Evolutionary conservation across 2,329 filamentous ascomycete species (phyloP), one percentile per base, ranked within the genome.

Genomic region (Blastomyces percursus): DNA sequence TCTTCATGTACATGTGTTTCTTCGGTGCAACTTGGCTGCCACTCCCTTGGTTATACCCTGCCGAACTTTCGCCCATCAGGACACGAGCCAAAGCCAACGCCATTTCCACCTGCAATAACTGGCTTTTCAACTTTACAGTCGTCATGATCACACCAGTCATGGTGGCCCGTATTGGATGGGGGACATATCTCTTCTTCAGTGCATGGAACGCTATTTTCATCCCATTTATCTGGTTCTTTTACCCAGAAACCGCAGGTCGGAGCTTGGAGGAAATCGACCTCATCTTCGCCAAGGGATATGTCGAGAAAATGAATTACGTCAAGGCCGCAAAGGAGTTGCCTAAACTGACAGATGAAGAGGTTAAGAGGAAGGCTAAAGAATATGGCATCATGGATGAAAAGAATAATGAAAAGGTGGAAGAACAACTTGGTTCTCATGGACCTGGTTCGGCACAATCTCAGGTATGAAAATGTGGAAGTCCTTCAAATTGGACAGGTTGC

Each of bases 1-100:
- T 89, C 14, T 89, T 89, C 74, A 80, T 84, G 2, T 89, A 87
- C 73, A 88, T 88, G 68, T 84, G 84, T 4, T 85, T 84, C 62
- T 88, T 88, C 66, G 86, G 85, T 42, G 84, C 85, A 0, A 84
- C 83, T 0, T 86, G 84, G 81, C 71, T 87, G 7, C 84, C 85
- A 16, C 78, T 86, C 30, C 85, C 85, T 0, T 88, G 84, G 85
- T 54, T 75, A 61, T 76, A 76, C 64, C 75, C 80, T 0, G 78
- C 81, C 57, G 82, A 82, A 65, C 73, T 82, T 68, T 82, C 80
- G 62, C 81, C 81, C 7, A 77, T 82, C 70, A 80, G 80, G 71
- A 83, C 80, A 7, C 77, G 81, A 58, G 79, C 80, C 50, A 82
- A 82, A 74, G 81, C 80, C 50, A 83, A 82, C 69, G 80, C 81